phyloP scores from a whole-genome alignment of 2,329 filamentous ascomycete species.

The Monilinia polystroma region DNA sequence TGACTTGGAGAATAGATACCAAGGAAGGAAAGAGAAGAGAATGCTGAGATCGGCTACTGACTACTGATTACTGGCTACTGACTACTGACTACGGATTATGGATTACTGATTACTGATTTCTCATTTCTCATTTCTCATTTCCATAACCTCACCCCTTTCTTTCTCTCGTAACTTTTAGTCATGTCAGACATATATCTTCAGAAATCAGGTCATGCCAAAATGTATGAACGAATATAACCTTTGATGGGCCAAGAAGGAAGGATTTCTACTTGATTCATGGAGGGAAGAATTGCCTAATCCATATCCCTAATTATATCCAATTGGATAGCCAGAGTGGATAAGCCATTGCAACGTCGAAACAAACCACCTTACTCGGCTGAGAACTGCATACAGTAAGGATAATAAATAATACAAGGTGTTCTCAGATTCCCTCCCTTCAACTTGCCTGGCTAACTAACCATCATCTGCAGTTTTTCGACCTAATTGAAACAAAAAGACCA shows the following conservation, averaged over 20 bases:
- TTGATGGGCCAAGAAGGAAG: not conserved
- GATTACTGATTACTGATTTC: not conserved
- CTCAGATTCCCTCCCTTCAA: not conserved
- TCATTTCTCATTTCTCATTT: not conserved
- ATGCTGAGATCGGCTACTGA: not conserved
- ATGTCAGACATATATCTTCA: constrained; percentile 3
- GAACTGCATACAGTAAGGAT: not conserved
- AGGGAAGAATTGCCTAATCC: constrained; percentile 5
- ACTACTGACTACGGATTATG: no score
- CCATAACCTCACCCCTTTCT: not conserved
- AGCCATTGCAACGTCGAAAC: constrained; percentile 18
- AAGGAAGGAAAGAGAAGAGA: not conserved
- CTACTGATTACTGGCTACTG: no score
- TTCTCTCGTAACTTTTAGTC: not conserved
- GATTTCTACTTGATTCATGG: not conserved
- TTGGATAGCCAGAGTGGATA: constrained; percentile 5
- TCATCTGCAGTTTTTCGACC: constrained; percentile 2
- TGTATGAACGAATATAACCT: not conserved
- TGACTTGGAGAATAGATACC: not conserved
- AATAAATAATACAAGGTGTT: not conserved
- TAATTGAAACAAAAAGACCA: constrained; percentile 2
- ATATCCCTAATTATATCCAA: not conserved
- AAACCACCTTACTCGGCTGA: constrained; percentile 12
- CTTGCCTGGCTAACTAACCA: not conserved
- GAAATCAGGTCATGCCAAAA: constrained; percentile 13